Percentiles rank a stretch among this genome's conserved stretches.
These are phyloP conservation scores for Ophiostoma novo-ulmi DNA, from an alignment of 2,329 filamentous ascomycete species.

Conservation along the genomic window DNA sequence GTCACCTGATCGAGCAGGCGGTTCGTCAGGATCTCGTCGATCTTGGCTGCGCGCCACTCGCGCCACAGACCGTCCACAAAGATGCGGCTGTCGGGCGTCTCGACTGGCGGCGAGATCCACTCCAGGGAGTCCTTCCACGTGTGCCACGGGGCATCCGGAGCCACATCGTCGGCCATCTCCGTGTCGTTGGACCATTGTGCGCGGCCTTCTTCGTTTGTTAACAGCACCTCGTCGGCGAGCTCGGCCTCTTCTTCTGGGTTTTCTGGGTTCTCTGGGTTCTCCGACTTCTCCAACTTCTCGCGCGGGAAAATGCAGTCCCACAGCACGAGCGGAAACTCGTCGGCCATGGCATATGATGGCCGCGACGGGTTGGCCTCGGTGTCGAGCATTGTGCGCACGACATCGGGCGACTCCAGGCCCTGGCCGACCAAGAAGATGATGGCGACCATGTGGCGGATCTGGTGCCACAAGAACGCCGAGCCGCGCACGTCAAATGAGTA, in stretches of 20 bases:
- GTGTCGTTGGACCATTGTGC: slow-evolving; percentile 28
- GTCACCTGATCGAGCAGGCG: slow-evolving; percentile 63
- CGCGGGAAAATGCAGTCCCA: slow-evolving; percentile 90
- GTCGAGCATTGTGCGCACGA: slow-evolving; percentile 73
- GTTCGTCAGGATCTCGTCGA: slow-evolving; percentile 80
- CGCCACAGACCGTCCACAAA: slow-evolving; percentile 74
- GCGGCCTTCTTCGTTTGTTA: background rate
- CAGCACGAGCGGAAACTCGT: slow-evolving; percentile 81
- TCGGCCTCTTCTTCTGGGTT: slow-evolving; percentile 14
- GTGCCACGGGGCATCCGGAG: slow-evolving; percentile 10
- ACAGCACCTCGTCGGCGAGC: background rate
- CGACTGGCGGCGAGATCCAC: slow-evolving; percentile 77
- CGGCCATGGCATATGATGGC: slow-evolving; percentile 85
- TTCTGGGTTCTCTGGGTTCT: background rate
- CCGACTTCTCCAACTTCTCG: slow-evolving; percentile 31
- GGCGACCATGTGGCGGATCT: slow-evolving; percentile 90
- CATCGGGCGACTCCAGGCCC: slow-evolving; percentile 67
- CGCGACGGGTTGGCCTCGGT: slow-evolving; percentile 63
- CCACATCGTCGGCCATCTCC: background rate
- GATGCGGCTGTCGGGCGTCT: slow-evolving; percentile 48
- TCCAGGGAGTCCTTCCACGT: slow-evolving; percentile 55
- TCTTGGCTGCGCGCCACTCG: slow-evolving; percentile 76
- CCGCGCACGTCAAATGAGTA: slow-evolving; percentile 87
- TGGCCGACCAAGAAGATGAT: slow-evolving; percentile 91
- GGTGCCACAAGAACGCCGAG: slow-evolving; percentile 94